Conservation (phyloP, 2,329 filamentous ascomycete species). For the Penicillium sp. region DNA sequence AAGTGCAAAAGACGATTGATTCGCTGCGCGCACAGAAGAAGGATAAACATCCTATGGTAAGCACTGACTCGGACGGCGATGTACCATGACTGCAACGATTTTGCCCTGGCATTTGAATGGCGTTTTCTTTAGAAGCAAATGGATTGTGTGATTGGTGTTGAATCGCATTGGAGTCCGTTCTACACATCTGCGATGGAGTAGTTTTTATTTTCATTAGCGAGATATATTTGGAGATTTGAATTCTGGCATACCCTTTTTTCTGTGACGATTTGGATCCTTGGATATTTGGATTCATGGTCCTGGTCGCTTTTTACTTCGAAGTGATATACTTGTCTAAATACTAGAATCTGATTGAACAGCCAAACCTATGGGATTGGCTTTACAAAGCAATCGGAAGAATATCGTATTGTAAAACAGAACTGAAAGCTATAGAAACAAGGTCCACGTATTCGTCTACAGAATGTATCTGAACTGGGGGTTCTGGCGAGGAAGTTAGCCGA, state of each 20-base stretch:
- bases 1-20: slow-evolving; percentile 75
- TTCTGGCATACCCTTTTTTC: neutral
- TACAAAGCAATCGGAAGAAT: neutral
- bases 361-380: neutral
- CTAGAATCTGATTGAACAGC: neutral
- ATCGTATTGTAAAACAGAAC: too few relatives aligned
- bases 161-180: neutral
- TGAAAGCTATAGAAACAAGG: too few relatives aligned
- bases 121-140: slow-evolving; percentile 22
- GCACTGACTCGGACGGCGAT: slow-evolving; percentile 25
- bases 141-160: neutral
- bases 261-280: neutral
- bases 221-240: neutral
- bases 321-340: neutral
- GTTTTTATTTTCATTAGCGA: neutral
- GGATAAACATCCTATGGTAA: slow-evolving; percentile 24
- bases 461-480: slow-evolving; percentile 4
- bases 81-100: slow-evolving; percentile 23
- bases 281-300: neutral
- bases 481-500: neutral
- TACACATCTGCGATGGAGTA: slow-evolving; percentile 2
- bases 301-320: neutral
- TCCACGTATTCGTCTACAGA: neutral
- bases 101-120: slow-evolving; percentile 23
- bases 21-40: slow-evolving; percentile 29